Evolutionary conservation across 768 basidiomycete genomes (phyloP), one percentile per base, ranked within the genome.

Genomic region (Strobilomyces echinocephalus): DNA sequence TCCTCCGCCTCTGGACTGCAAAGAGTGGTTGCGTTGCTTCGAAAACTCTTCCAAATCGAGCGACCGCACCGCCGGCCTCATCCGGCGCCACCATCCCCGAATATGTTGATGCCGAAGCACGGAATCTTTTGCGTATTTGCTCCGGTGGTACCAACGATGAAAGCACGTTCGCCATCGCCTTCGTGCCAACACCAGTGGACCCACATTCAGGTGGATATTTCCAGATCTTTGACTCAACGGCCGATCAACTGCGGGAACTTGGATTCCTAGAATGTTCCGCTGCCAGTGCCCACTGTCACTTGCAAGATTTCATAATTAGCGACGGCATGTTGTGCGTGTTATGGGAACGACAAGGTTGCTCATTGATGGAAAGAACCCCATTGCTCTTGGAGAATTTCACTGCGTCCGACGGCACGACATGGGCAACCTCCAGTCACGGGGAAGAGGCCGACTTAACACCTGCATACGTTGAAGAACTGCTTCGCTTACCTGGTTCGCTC

Each of bases 401-500:
- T 63, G 70, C 52, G 61, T 69, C 59, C 61, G 58, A 48, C 47
- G 50, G 66, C 36, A 54, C 71, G 45, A 50, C 65, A 35, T 91
- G 90, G 87, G 71, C 72, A 49, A 71, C 74, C 28, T 81, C 80
- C 8, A 72, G 73, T 44, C 84, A 87, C 61, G 78, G 84, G n/a
- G 77, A 79, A 57, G 85, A 90, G 72, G 77, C 81, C 40, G 88
- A 87, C 64, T 76, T 88, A 62, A 89, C 89, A 0, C 88, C 94
- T 16, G 82, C 85, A n/a, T 86, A 89, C 69, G 84, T 97, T 60
- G 93, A 95, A 61, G 90, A 91, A 60, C 78, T 86, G 49, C 80
- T 95, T 53, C 72, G 87, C 52, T 75, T 80, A 30, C 78, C 82
- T 24, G 85, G 84, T 31, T 88, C 88, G 2, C 69, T 95, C 61